phyloP scores from a whole-genome alignment of 2,329 filamentous ascomycete genomes.

The Venturia carpophila region DNA sequence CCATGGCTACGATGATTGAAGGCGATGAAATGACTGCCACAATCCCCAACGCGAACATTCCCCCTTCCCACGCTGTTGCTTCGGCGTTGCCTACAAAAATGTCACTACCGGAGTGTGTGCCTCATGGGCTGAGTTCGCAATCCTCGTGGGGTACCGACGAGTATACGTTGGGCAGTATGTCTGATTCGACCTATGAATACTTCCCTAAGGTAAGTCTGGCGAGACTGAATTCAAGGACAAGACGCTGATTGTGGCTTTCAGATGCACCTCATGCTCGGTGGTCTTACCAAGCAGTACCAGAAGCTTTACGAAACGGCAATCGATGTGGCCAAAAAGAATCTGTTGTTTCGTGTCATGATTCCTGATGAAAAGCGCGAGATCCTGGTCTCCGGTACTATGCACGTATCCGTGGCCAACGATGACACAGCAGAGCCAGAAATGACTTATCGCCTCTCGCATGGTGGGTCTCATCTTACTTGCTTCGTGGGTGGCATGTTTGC shows the following conservation, averaged over 20 bases:
- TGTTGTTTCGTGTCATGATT: conserved; percentile 39
- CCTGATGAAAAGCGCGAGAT: conserved; percentile 36
- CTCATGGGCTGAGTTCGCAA: conserved; percentile 50
- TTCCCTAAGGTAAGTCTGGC: conserved; percentile 23
- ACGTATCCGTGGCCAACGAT: conserved; percentile 26
- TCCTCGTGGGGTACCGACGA: conserved; percentile 40
- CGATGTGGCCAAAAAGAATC: conserved; percentile 39
- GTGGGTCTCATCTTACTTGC: conserved; percentile 57
- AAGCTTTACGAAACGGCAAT: conserved; percentile 42
- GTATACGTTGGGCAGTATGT: conserved; percentile 29
- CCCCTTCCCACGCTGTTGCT: not conserved
- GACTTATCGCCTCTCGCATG: conserved; percentile 27
- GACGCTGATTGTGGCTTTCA: not conserved
- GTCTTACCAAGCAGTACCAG: conserved; percentile 32
- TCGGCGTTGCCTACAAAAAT: conserved; percentile 19
- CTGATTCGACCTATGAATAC: conserved; percentile 31
- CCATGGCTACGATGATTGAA: not conserved
- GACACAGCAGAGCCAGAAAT: conserved; percentile 20
- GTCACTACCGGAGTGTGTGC: conserved; percentile 38
- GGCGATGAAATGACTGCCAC: not conserved
- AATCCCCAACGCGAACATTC: not conserved
- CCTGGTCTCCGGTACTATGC: conserved; percentile 43
- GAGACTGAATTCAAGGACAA: not conserved
- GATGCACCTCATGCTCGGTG: conserved; percentile 24
- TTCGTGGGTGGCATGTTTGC: conserved; percentile 65